Base-by-base conservation (phyloP, 2,329 filamentous ascomycete genomes). In the Fonsecaea monophora region DNA sequence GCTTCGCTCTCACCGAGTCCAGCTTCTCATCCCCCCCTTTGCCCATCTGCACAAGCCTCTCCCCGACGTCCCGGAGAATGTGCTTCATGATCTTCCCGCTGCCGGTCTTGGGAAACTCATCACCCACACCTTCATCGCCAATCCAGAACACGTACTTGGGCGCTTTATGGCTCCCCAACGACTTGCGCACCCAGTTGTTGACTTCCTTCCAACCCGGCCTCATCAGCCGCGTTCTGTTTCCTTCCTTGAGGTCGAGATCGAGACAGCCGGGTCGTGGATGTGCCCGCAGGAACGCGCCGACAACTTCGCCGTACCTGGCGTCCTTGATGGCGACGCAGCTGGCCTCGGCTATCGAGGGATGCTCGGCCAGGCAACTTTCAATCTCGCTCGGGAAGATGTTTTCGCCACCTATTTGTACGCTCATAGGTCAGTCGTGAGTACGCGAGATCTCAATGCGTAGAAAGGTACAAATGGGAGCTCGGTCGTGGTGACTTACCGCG, bases 351-450 rank as follows among this genome's bases (percentile, higher is more conserved):
- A 92, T 83, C 2, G 82, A 79, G 0, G 87, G 83, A 76, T 92
- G 90, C 1, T 84, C 86, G 68, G 96, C 87, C 4, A 98, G 83
- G 70, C 88, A 93, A 75, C 96, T 93, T 77, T 98, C 95, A 2
- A 98, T 85, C 77, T 98, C 94, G 7, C 96, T 83, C 0, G 94
- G 95, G 77, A 96, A 92, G 63, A 97, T 97, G 76, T 98, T 98
- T 77, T 98, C 94, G 34, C 94, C 94, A 25, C 92, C 94, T 66
- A 37, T 32, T 13, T 4, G n/a, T 18, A 10, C 37, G 18, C 30
- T 6, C 32, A 13, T 30, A 18, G 13, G 18, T 59, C 56, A 42
- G 40, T 35, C 21, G 25, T 21, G 15, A 37, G 15, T 13, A 55
- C 25, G 25, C n/a, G 3, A 34, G 15, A 35, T 1, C 2, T 34